Conservation (phyloP, 441 rosid species). For the Pelargonium citronellum region DNA sequence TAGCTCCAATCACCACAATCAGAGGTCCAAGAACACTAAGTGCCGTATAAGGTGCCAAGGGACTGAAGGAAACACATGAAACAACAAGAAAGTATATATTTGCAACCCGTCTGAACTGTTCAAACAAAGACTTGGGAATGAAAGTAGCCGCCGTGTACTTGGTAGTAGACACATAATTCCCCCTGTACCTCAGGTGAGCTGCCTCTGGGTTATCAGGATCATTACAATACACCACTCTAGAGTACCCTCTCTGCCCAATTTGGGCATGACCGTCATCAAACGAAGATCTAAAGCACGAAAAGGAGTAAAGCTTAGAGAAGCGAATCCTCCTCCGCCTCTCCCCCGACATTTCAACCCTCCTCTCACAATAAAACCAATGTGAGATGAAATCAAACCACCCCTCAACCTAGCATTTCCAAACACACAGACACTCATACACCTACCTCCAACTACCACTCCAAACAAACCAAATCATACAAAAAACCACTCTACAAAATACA, state of each 20-base stretch:
- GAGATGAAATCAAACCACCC: background rate
- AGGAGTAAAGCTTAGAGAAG: conserved; percentile 7
- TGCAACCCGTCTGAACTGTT: conserved; percentile 93
- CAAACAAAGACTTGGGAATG: conserved; percentile 83
- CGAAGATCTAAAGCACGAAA: conserved; percentile 8
- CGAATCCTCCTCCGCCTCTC: conserved; percentile 1
- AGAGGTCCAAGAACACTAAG: conserved; percentile 77
- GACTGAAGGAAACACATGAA: conserved; percentile 66
- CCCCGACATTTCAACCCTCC: background rate
- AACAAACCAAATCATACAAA: background rate
- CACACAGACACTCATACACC: background rate
- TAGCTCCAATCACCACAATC: conserved; percentile 61
- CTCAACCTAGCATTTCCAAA: conserved; percentile 1
- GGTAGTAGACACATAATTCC: conserved; percentile 73
- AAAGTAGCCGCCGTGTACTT: conserved; percentile 76
- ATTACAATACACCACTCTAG: conserved; percentile 74
- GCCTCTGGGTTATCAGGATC: conserved; percentile 66
- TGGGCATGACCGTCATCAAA: conserved; percentile 3
- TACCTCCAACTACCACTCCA: background rate
- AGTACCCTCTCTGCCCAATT: conserved; percentile 45
- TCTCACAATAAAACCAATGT: background rate
- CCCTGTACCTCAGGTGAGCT: conserved; percentile 37
- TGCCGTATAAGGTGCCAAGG: conserved; percentile 71
- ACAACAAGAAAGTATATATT: conserved; percentile 76
- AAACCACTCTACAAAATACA: background rate